phyloP scores from a whole-genome alignment of 768 basidiomycete genomes.

The Phlegmacium glaucopus region DNA sequence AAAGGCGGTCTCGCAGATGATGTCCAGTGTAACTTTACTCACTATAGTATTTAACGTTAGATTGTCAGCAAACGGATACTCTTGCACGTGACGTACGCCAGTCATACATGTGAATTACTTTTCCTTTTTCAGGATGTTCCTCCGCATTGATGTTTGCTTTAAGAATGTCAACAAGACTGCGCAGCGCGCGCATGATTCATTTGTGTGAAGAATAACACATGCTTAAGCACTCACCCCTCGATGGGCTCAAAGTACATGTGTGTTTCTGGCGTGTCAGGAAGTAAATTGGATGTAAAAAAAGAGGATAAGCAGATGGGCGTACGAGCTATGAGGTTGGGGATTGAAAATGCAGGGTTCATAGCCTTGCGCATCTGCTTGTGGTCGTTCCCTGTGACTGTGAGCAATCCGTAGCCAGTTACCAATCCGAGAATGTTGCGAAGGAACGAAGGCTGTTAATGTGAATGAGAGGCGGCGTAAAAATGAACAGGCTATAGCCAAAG shows the following conservation, averaged over 20 bases:
- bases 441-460: constrained; percentile 35
- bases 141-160: constrained; percentile 26
- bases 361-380: constrained; percentile 48
- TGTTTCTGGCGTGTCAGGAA: constrained; percentile 34
- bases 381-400: constrained; percentile 46
- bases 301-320: constrained; percentile 6
- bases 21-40: constrained; percentile 51
- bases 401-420: constrained; percentile 41
- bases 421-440: constrained; percentile 39
- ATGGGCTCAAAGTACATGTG: constrained; percentile 49
- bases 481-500: neutral
- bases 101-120: constrained; percentile 35
- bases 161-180: constrained; percentile 33
- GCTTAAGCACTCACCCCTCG: constrained; percentile 29
- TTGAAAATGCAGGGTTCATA: constrained; percentile 52
- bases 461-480: neutral
- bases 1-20: constrained; percentile 49
- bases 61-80: neutral
- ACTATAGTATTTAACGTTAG: constrained; percentile 24
- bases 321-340: constrained; percentile 40
- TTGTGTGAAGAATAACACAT: neutral
- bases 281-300: neutral
- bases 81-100: constrained; percentile 42
- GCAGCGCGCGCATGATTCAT: no score
- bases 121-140: constrained; percentile 30